A percentile compares a stretch with the other conserved stretches of the same genome.
Evolutionary conservation across 2,329 filamentous ascomycete species (phyloP).

Genomic region (Microcera coccophila): DNA sequence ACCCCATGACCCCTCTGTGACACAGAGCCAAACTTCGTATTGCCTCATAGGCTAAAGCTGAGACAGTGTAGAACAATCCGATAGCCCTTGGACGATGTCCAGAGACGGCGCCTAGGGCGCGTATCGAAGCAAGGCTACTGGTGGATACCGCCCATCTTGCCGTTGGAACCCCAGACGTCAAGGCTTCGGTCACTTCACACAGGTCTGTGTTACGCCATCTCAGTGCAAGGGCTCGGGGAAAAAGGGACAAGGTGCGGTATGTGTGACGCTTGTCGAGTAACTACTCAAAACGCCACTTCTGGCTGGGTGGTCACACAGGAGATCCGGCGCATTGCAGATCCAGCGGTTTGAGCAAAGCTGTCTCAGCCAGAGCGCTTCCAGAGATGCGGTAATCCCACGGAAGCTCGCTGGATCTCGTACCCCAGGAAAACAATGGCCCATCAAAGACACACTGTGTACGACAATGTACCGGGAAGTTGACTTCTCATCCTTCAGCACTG

Average conservation of each 20-base stretch:
- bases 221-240: neutral
- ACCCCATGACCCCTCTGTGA: neutral
- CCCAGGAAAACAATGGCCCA: neutral
- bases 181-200: neutral
- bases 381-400: slow-evolving; percentile 4
- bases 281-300: too few relatives aligned
- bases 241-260: neutral
- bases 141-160: neutral
- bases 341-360: slow-evolving; percentile 17
- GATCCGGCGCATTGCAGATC: slow-evolving; percentile 23
- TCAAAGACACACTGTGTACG: neutral
- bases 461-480: too few relatives aligned
- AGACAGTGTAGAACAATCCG: slow-evolving; percentile 1
- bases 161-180: neutral
- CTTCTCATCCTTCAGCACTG: too few relatives aligned
- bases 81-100: neutral
- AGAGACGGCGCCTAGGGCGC: neutral
- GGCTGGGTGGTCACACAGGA: slow-evolving; percentile 17
- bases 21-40: slow-evolving; percentile 3
- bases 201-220: neutral
- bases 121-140: neutral
- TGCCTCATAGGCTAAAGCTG: slow-evolving; percentile 1
- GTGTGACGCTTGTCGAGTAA: neutral
- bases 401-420: slow-evolving; percentile 4
- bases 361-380: slow-evolving; percentile 13